Evolutionary conservation across 2,329 filamentous ascomycete species (phyloP), one percentile per base, ranked within the genome.

Genomic region (Fusarium xyrophilum): DNA sequence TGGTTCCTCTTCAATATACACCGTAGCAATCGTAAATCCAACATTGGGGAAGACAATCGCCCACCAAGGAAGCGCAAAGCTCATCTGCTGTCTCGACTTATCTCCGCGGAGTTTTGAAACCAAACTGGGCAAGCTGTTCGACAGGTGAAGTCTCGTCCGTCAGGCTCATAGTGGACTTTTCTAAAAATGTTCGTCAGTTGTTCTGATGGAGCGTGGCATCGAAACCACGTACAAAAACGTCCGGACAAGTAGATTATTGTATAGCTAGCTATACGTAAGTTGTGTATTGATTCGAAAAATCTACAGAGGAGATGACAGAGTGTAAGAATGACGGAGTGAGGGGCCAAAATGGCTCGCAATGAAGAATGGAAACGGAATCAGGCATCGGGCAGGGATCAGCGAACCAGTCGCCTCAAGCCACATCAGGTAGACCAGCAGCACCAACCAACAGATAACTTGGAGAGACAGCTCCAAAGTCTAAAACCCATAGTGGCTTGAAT

Each of bases 61-160:
- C 56, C 56, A 59, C 56, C 56, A 59, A 9, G 56, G 56, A n/a
- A 59, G 40, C 1, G 23, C 15, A 7, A 59, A 59, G 17, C 33
- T 57, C 56, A 59, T 59, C 9, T 47, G 40, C 21, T 39, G 11
- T 9, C 14, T 19, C 2, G 40, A 23, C 17, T 46, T 59, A 39
- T 57, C 52, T 1, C 56, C 33, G 3, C 52, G 28, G 21, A 59
- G 3, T 39, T 59, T 46, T 0, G 52, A 59, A 19, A 39, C 19
- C 6, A 59, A 9, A 11, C 57, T 57, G 12, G 56, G 56, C 21
- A 59, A 42, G 23, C 11, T 42, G 39, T 25, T 42, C 39, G 11
- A 42, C 15, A 9, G 23, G 39, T 9, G 21, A 25, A 19, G 15
- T 19, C 0, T 42, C 39, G 39, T 25, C 39, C 2, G 11, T 25